A percentile compares a stretch with the other conserved stretches of the same genome.
Conservation (phyloP, 306 rosid species). For the Quillaja saponaria region DNA sequence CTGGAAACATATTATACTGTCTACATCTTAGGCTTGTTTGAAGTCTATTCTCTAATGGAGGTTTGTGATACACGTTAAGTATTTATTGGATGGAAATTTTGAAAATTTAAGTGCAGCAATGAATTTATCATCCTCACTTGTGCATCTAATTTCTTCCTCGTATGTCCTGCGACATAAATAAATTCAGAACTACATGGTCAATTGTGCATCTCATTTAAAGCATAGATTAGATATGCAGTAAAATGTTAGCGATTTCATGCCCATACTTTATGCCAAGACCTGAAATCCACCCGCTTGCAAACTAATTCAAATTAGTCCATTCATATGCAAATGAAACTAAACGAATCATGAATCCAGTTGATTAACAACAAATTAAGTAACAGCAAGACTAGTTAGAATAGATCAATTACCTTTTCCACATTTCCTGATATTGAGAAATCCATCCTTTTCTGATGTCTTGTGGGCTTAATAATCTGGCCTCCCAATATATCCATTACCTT, state of each 20-base stretch:
- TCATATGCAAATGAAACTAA: background rate
- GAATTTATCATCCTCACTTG: background rate
- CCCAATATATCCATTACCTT: slow-evolving; percentile 37
- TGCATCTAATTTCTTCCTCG: slow-evolving; percentile 7
- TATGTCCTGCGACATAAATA: background rate
- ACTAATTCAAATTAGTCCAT: background rate
- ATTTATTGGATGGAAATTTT: slow-evolving; percentile 5
- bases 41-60: too few relatives aligned
- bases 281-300: too few relatives aligned
- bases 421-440: slow-evolving; percentile 32
- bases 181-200: too few relatives aligned
- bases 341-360: background rate
- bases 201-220: background rate
- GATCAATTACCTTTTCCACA: slow-evolving; percentile 48
- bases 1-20: background rate
- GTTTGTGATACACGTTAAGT: background rate
- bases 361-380: slow-evolving; percentile 11
- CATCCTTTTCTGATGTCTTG: slow-evolving; percentile 34
- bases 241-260: slow-evolving; percentile 8
- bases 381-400: slow-evolving; percentile 18
- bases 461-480: slow-evolving; percentile 29
- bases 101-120: background rate
- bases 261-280: background rate
- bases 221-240: background rate
- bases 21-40: too few relatives aligned